A percentile compares a stretch with the other conserved stretches of the same genome.
These are phyloP conservation scores for Balansia obtecta DNA, from an alignment of 2,329 filamentous ascomycete species.

Conservation along the genomic window DNA sequence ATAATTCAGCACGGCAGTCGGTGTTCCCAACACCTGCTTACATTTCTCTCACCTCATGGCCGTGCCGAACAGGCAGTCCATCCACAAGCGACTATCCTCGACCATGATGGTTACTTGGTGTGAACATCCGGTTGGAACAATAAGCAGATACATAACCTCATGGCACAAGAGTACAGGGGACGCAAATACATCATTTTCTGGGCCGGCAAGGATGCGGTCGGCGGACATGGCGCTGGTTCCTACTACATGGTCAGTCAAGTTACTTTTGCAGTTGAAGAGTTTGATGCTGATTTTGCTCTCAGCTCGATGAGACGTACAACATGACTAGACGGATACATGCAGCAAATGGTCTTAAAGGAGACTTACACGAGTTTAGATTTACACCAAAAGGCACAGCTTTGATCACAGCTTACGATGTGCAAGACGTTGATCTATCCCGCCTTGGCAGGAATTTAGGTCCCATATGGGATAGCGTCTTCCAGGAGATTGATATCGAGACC, in stretches of 20 bases:
- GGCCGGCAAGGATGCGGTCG: conserved; percentile 26
- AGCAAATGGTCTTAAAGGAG: conserved; percentile 12
- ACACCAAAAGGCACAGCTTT: conserved; percentile 24
- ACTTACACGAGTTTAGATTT: conserved; percentile 27
- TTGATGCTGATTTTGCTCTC: neutral
- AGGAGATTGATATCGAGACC: conserved; percentile 24
- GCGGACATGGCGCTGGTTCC: conserved; percentile 29
- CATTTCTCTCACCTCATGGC: conserved; percentile 22
- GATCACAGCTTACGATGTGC: conserved; percentile 23
- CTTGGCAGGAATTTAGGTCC: conserved; percentile 2
- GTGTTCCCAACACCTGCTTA: conserved; percentile 21
- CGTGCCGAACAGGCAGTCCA: conserved; percentile 14
- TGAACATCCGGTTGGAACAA: conserved; percentile 19
- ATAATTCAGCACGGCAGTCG: conserved; percentile 12
- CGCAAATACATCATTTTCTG: conserved; percentile 11
- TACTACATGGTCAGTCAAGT: conserved; percentile 27
- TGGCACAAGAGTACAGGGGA: conserved; percentile 10
- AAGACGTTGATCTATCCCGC: conserved; percentile 23
- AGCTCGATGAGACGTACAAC: conserved; percentile 8
- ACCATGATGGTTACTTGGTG: conserved; percentile 25
- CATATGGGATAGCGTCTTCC: conserved; percentile 19
- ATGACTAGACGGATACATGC: conserved; percentile 3
- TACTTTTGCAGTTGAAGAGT: neutral
- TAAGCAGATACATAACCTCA: conserved; percentile 14
- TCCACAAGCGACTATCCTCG: conserved; percentile 27